Conservation (phyloP, 1,284 basidiomycete species). For the Marasmius tenuissimus region DNA sequence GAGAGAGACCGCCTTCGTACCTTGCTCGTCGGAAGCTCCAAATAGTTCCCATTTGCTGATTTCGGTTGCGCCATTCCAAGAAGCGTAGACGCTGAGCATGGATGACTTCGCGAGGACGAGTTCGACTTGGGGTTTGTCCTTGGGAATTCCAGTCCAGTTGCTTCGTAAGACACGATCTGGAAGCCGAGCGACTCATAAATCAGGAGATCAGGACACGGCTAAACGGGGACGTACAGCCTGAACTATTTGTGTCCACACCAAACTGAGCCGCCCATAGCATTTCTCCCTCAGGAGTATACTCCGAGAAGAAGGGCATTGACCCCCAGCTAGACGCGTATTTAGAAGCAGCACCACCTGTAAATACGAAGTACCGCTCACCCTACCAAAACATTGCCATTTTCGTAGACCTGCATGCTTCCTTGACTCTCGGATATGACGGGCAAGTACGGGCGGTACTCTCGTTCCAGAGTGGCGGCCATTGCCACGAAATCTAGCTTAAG, state of each 20-base stretch:
- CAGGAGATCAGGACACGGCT: neutral
- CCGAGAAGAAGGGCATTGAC: slow-evolving; percentile 6
- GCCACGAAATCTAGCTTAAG: slow-evolving; percentile 3
- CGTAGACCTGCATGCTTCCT: slow-evolving; percentile 8
- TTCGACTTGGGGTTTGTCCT: neutral
- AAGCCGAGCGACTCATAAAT: neutral
- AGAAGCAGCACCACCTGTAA: neutral
- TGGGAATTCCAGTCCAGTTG: slow-evolving; percentile 12
- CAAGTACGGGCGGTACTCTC: slow-evolving; percentile 2
- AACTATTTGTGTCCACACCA: slow-evolving; percentile 4
- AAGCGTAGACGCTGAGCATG: slow-evolving; percentile 5
- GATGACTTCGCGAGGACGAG: neutral
- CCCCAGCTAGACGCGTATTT: slow-evolving; percentile 1
- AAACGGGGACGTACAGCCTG: slow-evolving; percentile 2
- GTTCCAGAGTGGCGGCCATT: slow-evolving; percentile 2
- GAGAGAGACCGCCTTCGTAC: slow-evolving; percentile 3
- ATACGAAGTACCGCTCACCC: neutral
- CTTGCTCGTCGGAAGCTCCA: slow-evolving; percentile 1
- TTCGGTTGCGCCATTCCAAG: slow-evolving; percentile 12
- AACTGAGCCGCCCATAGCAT: slow-evolving; percentile 11
- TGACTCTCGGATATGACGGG: slow-evolving; percentile 6
- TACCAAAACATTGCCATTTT: slow-evolving; percentile 8
- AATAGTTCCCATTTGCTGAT: slow-evolving; percentile 7
- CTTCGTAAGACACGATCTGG: slow-evolving; percentile 7
- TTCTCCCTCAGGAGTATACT: slow-evolving; percentile 4